Percentiles rank a stretch among this genome's conserved stretches.
phyloP scores from a whole-genome alignment of 2,329 filamentous ascomycete species.

The Colletotrichum higginsianum region DNA sequence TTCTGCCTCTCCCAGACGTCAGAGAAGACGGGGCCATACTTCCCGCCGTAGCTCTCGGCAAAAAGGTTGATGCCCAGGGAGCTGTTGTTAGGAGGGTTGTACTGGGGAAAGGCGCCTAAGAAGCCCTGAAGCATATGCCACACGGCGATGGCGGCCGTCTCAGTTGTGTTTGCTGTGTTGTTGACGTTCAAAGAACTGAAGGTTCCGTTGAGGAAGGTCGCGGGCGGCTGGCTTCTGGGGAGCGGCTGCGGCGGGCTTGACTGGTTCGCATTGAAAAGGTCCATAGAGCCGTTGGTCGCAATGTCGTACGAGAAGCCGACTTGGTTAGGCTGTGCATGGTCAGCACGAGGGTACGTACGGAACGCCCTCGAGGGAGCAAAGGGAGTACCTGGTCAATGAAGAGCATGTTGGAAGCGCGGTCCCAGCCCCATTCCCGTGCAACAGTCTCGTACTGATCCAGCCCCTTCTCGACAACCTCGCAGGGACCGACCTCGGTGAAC shows the following conservation, averaged over 20 bases:
- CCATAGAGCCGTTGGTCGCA: slow-evolving; percentile 71
- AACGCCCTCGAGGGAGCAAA: slow-evolving; percentile 44
- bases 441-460: slow-evolving; percentile 67
- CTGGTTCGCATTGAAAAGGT: slow-evolving; percentile 59
- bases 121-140: slow-evolving; percentile 78
- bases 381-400: slow-evolving; percentile 68
- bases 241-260: slow-evolving; percentile 52
- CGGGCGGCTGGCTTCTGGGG: slow-evolving; percentile 44
- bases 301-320: slow-evolving; percentile 79
- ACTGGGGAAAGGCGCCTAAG: slow-evolving; percentile 70
- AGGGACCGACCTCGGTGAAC: slow-evolving; percentile 73
- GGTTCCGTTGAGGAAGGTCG: slow-evolving; percentile 72
- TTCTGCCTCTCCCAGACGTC: slow-evolving; percentile 75
- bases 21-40: slow-evolving; percentile 78
- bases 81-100: slow-evolving; percentile 65
- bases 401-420: slow-evolving; percentile 68
- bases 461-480: slow-evolving; percentile 63
- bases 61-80: slow-evolving; percentile 75
- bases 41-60: slow-evolving; percentile 79
- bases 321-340: slow-evolving; percentile 72
- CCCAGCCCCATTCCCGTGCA: slow-evolving; percentile 76
- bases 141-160: slow-evolving; percentile 69
- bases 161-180: slow-evolving; percentile 69
- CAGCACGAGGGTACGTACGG: slow-evolving; percentile 47
- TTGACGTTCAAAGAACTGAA: slow-evolving; percentile 69